phyloP scores from a whole-genome alignment of 179 eudicot species.

The Silene coronaria region DNA sequence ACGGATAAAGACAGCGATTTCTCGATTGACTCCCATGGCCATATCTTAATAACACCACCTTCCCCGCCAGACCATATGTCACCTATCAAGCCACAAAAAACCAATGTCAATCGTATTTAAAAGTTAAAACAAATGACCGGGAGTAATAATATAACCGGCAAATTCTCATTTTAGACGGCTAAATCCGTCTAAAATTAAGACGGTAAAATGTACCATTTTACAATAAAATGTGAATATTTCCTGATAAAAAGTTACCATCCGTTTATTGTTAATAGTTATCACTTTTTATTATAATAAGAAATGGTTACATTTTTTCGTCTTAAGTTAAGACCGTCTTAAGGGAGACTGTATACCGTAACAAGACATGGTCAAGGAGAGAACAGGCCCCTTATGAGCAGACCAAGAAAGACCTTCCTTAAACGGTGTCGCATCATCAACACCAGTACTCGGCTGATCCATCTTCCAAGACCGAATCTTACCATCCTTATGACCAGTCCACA shows the following conservation, averaged over 20 bases:
- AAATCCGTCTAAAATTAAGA: too few relatives aligned
- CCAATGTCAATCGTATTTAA: slow-evolving; percentile 2
- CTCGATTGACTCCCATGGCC: slow-evolving; percentile 93
- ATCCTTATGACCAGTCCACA: slow-evolving; percentile 97
- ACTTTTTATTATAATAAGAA: too few relatives aligned
- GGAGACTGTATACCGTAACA: slow-evolving; percentile 47
- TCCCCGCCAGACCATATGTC: slow-evolving; percentile 94
- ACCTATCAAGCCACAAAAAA: slow-evolving; percentile 37
- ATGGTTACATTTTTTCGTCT: too few relatives aligned
- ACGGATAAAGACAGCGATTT: slow-evolving; percentile 77
- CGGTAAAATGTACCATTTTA: too few relatives aligned
- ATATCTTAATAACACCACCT: slow-evolving; percentile 67
- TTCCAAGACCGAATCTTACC: slow-evolving; percentile 94
- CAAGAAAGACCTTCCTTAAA: slow-evolving; percentile 77
- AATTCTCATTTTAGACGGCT: too few relatives aligned
- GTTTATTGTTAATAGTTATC: too few relatives aligned
- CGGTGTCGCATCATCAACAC: slow-evolving; percentile 28
- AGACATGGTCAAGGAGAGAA: slow-evolving; percentile 60
- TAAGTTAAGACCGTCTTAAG: too few relatives aligned
- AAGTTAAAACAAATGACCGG: not conserved
- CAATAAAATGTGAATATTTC: too few relatives aligned
- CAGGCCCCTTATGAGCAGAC: slow-evolving; percentile 85
- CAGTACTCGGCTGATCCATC: slow-evolving; percentile 46
- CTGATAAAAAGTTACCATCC: too few relatives aligned
- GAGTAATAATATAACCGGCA: not conserved